Evolutionary conservation across 2,329 filamentous ascomycete species (phyloP), one percentile per base, ranked within the genome.

Genomic region (Calcarisporium arbuscula): DNA sequence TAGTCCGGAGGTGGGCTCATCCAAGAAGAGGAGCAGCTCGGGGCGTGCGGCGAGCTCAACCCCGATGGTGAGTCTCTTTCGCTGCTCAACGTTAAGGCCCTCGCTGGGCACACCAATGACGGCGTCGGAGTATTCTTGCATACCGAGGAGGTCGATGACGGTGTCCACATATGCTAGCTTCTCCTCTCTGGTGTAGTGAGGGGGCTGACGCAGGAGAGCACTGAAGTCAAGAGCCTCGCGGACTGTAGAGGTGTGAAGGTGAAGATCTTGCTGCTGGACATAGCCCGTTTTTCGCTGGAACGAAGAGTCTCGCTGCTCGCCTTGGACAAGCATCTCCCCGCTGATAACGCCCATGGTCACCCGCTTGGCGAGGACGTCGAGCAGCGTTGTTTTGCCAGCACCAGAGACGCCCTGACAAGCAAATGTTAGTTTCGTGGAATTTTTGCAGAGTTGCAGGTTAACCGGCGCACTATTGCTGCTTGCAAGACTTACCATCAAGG

Each of bases 241-340:
- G n/a, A n/a, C n/a, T n/a, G 81, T 85, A 8, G 49, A 50, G 1
- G 55, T 58, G 25, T 53, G 46, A 3, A 57, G 36, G 25, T 58
- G 55, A 6, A 58, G 65, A 64, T 85, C 85, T 52, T 89, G 84
- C 56, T 92, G 85, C 53, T 90, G 82, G 19, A 85, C 85, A 47
- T 89, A 90, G 28, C 85, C 85, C 1, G 83, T 88, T 61, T 85
- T 86, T 39, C 85, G 79, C 56, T 88, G 85, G 70, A 90, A 90
- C 0, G 81, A 84, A 12, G 69, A 68, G 46, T 88, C 83, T 28
- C 82, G 74, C 26, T 73, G 75, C 26, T 67, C 69, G 14, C 68
- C 69, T 40, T 72, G 63, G 14, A 74, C 66, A 6, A 70, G 54
- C 77, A 90, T 87, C 44, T 87, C 79, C 36, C 85, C 85, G 4